Conservation (phyloP, 1,284 basidiomycete genomes). For the Apiotrichum sp. region DNA sequence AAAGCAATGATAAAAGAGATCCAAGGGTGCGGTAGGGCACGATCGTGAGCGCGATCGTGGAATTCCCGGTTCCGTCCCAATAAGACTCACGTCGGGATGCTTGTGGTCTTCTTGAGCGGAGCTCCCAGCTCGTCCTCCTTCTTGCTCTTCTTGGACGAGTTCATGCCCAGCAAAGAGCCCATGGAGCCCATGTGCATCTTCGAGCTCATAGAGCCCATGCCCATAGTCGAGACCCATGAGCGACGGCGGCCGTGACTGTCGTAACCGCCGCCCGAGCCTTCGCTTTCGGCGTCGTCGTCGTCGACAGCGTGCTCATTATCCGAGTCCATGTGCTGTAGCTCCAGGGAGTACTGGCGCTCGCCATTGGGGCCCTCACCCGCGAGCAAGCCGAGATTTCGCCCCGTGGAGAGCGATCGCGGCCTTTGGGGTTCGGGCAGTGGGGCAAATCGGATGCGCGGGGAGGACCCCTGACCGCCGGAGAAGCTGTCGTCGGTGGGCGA, state of each 20-base stretch:
- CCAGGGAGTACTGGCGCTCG: conserved; percentile 14
- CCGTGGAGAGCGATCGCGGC: conserved; percentile 40
- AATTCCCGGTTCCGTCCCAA: no score
- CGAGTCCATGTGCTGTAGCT: conserved; percentile 12
- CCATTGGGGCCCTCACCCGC: conserved; percentile 13
- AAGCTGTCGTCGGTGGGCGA: neutral
- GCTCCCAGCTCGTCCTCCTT: conserved; percentile 27
- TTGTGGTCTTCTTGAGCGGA: conserved; percentile 41
- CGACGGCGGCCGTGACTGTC: conserved; percentile 13
- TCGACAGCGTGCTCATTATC: conserved; percentile 30
- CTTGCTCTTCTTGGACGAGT: conserved; percentile 30
- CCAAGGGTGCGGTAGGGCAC: neutral
- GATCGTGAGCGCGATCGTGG: no score
- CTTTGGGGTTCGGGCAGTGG: conserved; percentile 43
- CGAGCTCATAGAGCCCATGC: conserved; percentile 5
- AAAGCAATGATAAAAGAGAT: neutral
- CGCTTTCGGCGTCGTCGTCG: conserved; percentile 21
- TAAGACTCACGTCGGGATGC: conserved; percentile 32
- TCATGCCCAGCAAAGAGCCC: conserved; percentile 33
- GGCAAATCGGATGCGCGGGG: conserved; percentile 40
- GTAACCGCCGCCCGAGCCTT: conserved; percentile 29
- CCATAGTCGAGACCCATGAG: conserved; percentile 21
- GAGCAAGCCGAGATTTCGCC: conserved; percentile 28
- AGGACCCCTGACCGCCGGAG: neutral
- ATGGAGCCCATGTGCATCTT: conserved; percentile 15